Evolutionary conservation across 78 protist genomes (phyloP).

Genomic region (Pigoraptor vietnamica): DNA sequence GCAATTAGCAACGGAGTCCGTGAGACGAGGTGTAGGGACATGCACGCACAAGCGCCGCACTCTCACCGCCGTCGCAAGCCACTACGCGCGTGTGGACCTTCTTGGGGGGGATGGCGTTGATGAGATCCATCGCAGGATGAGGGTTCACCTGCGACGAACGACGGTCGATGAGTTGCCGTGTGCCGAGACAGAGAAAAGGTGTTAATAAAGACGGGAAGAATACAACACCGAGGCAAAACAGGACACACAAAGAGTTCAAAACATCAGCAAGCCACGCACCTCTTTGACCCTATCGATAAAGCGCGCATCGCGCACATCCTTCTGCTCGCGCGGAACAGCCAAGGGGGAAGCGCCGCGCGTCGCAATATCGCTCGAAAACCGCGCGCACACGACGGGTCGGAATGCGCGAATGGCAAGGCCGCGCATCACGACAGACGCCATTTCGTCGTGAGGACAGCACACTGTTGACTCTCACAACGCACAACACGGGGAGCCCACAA

Average conservation of each 20-base stretch:
- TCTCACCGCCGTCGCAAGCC: slow-evolving; percentile 1
- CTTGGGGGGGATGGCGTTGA: slow-evolving; percentile 13
- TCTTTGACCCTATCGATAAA: neutral
- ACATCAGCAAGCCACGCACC: neutral
- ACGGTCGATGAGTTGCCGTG: too few species aligned
- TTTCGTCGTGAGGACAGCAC: too few species aligned
- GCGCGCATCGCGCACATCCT: neutral
- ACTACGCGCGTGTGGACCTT: neutral
- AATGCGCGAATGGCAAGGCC: neutral
- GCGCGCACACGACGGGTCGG: neutral
- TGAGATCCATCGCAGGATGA: slow-evolving; percentile 1
- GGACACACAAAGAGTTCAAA: neutral
- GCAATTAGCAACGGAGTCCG: too few species aligned
- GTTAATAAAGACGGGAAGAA: too few species aligned
- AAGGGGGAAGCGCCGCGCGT: neutral
- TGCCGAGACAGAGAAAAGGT: too few species aligned
- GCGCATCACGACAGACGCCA: neutral
- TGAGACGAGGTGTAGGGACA: too few species aligned
- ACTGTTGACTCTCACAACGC: too few species aligned
- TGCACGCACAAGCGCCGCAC: neutral
- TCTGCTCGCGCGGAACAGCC: neutral
- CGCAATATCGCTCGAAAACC: neutral
- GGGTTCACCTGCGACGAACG: slow-evolving; percentile 9
- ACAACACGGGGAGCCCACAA: too few species aligned
- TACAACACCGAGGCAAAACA: too few species aligned